These are phyloP conservation scores for Euphrasia arctica DNA, from an alignment of 305 asterid genomes.

Conservation along the genomic window DNA sequence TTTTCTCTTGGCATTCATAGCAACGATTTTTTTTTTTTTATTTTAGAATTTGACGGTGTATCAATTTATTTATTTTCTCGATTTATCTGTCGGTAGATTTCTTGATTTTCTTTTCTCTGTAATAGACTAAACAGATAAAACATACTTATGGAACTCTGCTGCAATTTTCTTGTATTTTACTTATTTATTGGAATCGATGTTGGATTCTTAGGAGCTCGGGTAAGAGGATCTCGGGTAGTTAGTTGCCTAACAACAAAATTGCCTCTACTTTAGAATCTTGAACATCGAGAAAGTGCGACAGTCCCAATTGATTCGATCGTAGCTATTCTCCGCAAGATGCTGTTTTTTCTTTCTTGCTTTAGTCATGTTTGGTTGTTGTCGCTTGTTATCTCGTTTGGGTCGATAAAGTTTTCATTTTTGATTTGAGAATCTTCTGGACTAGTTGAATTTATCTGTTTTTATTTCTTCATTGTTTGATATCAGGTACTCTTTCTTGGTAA, in stretches of 20 bases:
- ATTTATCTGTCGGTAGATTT: neutral
- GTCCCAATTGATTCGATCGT: neutral
- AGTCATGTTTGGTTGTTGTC: no score
- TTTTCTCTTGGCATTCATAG: slow-evolving; percentile 9
- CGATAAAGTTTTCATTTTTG: no score
- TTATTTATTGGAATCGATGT: no score
- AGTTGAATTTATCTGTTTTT: neutral
- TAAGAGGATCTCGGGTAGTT: neutral
- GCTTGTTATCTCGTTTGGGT: no score
- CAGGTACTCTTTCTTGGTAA: neutral
- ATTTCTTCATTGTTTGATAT: neutral
- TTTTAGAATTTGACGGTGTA: neutral
- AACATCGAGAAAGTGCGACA: neutral
- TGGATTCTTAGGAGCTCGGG: no score
- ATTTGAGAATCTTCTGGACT: neutral
- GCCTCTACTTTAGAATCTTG: neutral
- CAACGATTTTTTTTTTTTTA: neutral
- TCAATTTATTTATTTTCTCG: neutral
- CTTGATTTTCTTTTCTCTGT: slow-evolving; percentile 8
- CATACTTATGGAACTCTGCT: no score
- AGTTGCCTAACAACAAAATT: neutral
- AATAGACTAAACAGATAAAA: neutral
- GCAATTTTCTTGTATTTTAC: no score
- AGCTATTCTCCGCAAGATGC: neutral
- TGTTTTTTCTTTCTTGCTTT: no score